Evolutionary conservation across 208 protist species (phyloP).

Genomic region (Spongospora subterranea): DNA sequence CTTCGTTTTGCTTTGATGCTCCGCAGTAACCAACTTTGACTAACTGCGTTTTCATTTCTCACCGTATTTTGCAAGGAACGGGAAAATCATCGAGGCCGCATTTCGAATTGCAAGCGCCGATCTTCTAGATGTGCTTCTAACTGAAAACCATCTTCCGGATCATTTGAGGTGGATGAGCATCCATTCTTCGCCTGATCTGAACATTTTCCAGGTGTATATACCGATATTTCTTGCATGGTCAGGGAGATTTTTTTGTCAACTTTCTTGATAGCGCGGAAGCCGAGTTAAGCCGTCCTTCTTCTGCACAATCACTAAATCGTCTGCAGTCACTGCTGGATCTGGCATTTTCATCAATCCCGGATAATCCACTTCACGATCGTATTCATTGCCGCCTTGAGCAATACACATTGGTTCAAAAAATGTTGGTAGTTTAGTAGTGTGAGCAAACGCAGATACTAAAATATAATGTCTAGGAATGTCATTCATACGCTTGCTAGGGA

Average conservation of each 20-base stretch:
- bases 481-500: constrained; percentile 50
- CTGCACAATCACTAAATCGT: background rate
- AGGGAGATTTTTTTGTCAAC: constrained; percentile 79
- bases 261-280: constrained; percentile 75
- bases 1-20: constrained; percentile 68
- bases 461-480: constrained; percentile 31
- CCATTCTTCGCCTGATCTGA: background rate
- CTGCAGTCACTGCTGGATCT: constrained; percentile 45
- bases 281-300: constrained; percentile 66
- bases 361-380: background rate
- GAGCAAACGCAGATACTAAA: background rate
- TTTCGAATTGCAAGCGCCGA: background rate
- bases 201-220: background rate
- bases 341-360: background rate
- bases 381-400: constrained; percentile 35
- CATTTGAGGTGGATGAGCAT: background rate
- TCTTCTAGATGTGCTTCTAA: background rate
- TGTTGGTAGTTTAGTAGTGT: background rate
- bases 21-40: background rate
- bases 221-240: constrained; percentile 65
- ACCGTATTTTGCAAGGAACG: background rate
- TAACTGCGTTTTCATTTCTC: background rate
- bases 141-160: background rate
- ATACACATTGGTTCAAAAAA: background rate
- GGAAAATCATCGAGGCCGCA: background rate